Base-by-base conservation (phyloP, 495 filamentous ascomycete genomes). In the Aspergillus carlsbadensis region DNA sequence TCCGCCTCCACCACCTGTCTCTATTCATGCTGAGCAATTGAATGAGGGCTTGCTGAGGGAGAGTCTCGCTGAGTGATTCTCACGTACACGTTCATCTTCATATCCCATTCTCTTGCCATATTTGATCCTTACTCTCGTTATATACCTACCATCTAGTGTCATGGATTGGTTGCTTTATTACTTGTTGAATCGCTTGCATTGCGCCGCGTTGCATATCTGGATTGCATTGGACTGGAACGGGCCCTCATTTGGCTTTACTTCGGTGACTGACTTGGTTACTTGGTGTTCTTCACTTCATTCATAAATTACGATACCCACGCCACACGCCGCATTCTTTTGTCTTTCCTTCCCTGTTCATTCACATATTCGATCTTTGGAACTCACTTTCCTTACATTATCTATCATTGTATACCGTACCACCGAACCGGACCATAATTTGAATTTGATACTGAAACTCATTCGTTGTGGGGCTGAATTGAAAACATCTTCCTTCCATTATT, bases 31-130 rank as follows among this genome's bases (percentile, higher is more conserved):
- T 0, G 63, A 72, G 31, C 58, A 50, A 1, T 46, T 79, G 18
- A 70, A 79, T 59, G 70, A 76, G 49, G 54, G 64, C 29, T 52
- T 75, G 6, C 53, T 79, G 31, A 56, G 72, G 46, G 77, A 79
- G 64, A 74, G 65, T 62, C 59, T 79, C 10, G 70, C 65, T 15
- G 76, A 77, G 50, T 66, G 49, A 52, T 10, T 34, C 15, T 44
- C 13, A 39, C 31, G n/a, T 31, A 20, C 20, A 26, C 34, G n/a
- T n/a, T n/a, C 15, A 10, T 37, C 2, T 56, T 4, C 46, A 42
- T 50, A 14, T 22, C 54, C 15, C 18, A 41, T 54, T 33, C 44
- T 31, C 33, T 61, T 51, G 36, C 26, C 29, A 29, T 15, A 14
- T 39, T 35, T 34, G n/a, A 10, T 50, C 8, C 11, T 14, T 21